Percentiles rank a stretch among this genome's conserved stretches.
Evolutionary conservation across 331 rosid species (phyloP).

Genomic region (Quercus lobata): DNA sequence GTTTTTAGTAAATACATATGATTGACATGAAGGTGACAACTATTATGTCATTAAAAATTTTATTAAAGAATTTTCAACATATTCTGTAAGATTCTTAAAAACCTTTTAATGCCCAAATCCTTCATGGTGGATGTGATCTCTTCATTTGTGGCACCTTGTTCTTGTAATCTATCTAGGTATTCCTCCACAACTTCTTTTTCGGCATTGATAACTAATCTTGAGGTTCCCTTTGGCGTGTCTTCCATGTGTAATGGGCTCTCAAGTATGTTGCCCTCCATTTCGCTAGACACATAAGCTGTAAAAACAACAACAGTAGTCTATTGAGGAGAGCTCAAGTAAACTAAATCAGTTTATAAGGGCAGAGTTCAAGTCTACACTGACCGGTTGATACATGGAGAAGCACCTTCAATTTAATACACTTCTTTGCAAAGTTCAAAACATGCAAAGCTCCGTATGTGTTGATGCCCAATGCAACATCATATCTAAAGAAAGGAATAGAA

Average conservation of each 20-base stretch:
- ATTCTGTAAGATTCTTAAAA: not conserved
- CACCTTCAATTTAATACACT: conserved; percentile 17
- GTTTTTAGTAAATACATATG: no score
- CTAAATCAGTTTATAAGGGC: not conserved
- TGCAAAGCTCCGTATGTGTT: conserved; percentile 34
- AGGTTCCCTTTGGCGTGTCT: not conserved
- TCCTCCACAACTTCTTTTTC: conserved; percentile 17
- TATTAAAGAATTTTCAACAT: not conserved
- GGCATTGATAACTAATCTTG: not conserved
- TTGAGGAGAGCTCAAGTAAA: not conserved
- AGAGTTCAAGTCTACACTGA: not conserved
- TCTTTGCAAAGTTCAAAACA: conserved; percentile 30
- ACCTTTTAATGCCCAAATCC: conserved; percentile 36
- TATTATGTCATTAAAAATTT: no score
- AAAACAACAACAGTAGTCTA: not conserved
- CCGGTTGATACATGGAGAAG: conserved; percentile 61
- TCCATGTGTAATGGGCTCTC: conserved; percentile 19
- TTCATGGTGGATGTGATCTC: conserved; percentile 20
- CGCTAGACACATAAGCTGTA: conserved; percentile 49
- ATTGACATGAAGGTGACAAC: no score
- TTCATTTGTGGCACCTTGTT: not conserved
- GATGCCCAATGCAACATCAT: conserved; percentile 9
- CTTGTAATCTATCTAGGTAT: conserved; percentile 12
- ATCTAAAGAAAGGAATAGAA: no score
- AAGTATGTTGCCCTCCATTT: conserved; percentile 27